Percentiles rank a stretch among this genome's conserved stretches.
Conservation (phyloP, 768 basidiomycete genomes). For the Boletus sp. region DNA sequence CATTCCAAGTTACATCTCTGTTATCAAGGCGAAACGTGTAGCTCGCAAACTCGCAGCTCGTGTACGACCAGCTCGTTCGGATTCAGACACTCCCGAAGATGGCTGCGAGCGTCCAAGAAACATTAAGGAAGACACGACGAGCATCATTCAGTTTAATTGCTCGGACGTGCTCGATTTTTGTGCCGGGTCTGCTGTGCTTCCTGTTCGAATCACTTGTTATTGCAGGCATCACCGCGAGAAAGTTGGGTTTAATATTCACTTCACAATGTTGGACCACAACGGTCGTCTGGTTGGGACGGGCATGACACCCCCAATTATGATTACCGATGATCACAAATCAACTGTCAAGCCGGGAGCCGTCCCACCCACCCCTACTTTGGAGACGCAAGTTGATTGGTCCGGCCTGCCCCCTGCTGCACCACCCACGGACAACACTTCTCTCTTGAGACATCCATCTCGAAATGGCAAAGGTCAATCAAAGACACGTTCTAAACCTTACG, state of each 20-base stretch:
- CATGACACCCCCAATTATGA: slow-evolving; percentile 89
- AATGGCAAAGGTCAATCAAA: slow-evolving; percentile 46
- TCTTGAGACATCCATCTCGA: slow-evolving; percentile 45
- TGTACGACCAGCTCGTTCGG: slow-evolving; percentile 72
- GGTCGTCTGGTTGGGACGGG: slow-evolving; percentile 83
- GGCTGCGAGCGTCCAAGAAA: slow-evolving; percentile 41
- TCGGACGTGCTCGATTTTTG: slow-evolving; percentile 86
- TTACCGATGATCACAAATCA: slow-evolving; percentile 99
- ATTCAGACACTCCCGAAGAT: slow-evolving; percentile 66
- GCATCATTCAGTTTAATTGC: slow-evolving; percentile 96
- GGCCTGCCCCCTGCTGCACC: slow-evolving; percentile 27
- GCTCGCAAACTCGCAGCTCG: slow-evolving; percentile 86
- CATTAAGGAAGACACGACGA: slow-evolving; percentile 64
- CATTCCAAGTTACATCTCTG: slow-evolving; percentile 7
- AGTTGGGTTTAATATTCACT: slow-evolving; percentile 87
- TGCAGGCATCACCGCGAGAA: slow-evolving; percentile 99
- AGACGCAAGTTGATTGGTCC: slow-evolving; percentile 51
- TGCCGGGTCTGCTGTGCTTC: slow-evolving; percentile 82
- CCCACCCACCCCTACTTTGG: slow-evolving; percentile 34
- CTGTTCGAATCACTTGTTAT: slow-evolving; percentile 95
- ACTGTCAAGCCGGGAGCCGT: slow-evolving; percentile 32
- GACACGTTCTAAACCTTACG: slow-evolving; percentile 72
- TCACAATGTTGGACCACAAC: slow-evolving; percentile 75
- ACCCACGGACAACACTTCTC: slow-evolving; percentile 35
- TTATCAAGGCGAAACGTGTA: slow-evolving; percentile 73